A percentile compares a stretch with the other conserved stretches of the same genome.
Evolutionary conservation across 2,329 filamentous ascomycete species (phyloP).

Genomic region (Phialemonium atrogriseum): DNA sequence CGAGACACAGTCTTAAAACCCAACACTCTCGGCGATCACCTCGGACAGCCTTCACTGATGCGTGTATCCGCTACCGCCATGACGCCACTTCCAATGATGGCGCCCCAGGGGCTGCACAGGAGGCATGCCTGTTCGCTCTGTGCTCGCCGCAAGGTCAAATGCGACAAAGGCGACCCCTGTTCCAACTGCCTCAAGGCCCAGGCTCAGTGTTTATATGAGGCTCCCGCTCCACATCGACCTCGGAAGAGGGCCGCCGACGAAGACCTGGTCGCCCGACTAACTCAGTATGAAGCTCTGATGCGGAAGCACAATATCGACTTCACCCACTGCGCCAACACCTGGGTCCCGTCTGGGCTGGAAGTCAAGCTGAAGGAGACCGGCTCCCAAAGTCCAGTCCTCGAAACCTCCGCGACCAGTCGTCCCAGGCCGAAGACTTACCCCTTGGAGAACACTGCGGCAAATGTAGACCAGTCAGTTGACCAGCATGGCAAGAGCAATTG

Average conservation of each 20-base stretch:
- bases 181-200: constrained; percentile 9
- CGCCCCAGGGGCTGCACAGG: no score
- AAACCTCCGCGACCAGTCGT: no score
- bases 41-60: no score
- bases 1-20: no score
- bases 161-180: constrained; percentile 11
- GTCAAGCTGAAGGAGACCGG: constrained; percentile 1
- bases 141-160: constrained; percentile 12
- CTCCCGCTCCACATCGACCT: constrained; percentile 11
- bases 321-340: constrained; percentile 12
- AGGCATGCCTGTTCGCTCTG: constrained; percentile 9
- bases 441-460: no score
- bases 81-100: no score
- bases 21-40: no score
- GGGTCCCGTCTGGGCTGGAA: constrained; percentile 14
- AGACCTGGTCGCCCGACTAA: constrained; percentile 15
- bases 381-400: constrained; percentile 1
- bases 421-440: no score
- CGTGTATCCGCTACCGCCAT: no score
- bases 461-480: no score
- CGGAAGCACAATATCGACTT: constrained; percentile 16
- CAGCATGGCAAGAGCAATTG: no score
- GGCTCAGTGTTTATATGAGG: constrained; percentile 16
- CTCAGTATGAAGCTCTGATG: constrained; percentile 20
- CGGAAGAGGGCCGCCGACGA: constrained; percentile 20